Percentiles rank a stretch among this genome's conserved stretches.
These are phyloP conservation scores for Colletotrichum sp. DNA, from an alignment of 2,329 filamentous ascomycete genomes.

Conservation along the genomic window DNA sequence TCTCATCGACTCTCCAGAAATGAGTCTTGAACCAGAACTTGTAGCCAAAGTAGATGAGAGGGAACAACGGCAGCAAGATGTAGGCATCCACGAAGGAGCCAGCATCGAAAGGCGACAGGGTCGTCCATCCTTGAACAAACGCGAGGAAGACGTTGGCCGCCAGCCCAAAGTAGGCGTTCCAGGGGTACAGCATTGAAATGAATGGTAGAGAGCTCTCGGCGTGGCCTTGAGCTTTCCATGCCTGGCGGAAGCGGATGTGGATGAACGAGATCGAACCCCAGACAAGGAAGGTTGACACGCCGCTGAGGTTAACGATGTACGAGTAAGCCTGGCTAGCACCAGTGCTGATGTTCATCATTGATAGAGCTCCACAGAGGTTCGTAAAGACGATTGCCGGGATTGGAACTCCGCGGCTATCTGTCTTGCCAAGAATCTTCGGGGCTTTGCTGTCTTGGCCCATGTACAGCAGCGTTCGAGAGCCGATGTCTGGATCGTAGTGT, in stretches of 20 bases:
- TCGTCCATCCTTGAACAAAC: slow-evolving; percentile 67
- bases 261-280: slow-evolving; percentile 75
- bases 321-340: slow-evolving; percentile 68
- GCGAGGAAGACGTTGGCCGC: slow-evolving; percentile 63
- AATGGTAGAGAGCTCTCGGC: slow-evolving; percentile 60
- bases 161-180: slow-evolving; percentile 64
- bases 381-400: slow-evolving; percentile 69
- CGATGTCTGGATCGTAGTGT: slow-evolving; percentile 54
- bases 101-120: slow-evolving; percentile 60
- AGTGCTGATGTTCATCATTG: slow-evolving; percentile 76
- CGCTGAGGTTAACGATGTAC: slow-evolving; percentile 74
- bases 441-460: slow-evolving; percentile 79
- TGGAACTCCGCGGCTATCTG: slow-evolving; percentile 67
- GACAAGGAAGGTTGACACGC: slow-evolving; percentile 74
- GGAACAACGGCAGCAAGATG: slow-evolving; percentile 65
- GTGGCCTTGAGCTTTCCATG: slow-evolving; percentile 65
- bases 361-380: slow-evolving; percentile 73
- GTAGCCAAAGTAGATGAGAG: slow-evolving; percentile 59
- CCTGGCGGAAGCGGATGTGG: slow-evolving; percentile 73
- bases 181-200: slow-evolving; percentile 59
- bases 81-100: slow-evolving; percentile 69
- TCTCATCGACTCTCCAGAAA: slow-evolving; percentile 53
- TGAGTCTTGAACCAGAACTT: slow-evolving; percentile 61
- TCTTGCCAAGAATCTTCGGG: slow-evolving; percentile 71
- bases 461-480: slow-evolving; percentile 75